Evolutionary conservation across 805 yeast genomes (phyloP).

Genomic region (Blastobotrys attinorum): DNA sequence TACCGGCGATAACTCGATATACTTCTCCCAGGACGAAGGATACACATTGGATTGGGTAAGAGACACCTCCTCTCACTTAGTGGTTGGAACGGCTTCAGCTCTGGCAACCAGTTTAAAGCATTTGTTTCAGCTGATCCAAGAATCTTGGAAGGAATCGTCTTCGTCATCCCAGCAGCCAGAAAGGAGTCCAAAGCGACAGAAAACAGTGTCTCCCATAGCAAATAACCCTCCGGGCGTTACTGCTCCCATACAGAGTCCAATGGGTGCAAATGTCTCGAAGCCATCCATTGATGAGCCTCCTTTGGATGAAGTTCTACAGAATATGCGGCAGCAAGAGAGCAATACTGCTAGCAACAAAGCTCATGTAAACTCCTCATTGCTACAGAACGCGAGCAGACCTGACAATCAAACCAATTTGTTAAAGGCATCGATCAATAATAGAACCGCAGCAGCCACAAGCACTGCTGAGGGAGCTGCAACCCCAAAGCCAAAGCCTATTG

Average conservation of each 20-base stretch:
- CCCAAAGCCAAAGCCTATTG: neutral
- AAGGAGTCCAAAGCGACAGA: neutral
- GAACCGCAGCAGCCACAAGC: too few relatives aligned
- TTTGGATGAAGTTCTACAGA: too few relatives aligned
- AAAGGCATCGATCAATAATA: neutral
- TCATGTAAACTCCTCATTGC: neutral
- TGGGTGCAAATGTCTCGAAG: neutral
- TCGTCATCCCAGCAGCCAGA: neutral
- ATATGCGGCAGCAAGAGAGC: neutral
- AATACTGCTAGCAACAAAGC: neutral
- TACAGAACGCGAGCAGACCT: neutral
- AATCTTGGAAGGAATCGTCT: neutral
- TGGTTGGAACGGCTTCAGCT: neutral
- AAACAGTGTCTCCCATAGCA: neutral
- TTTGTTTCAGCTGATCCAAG: neutral
- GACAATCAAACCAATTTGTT: too few relatives aligned
- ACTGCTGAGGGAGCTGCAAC: too few relatives aligned
- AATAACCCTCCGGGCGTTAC: neutral
- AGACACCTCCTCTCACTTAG: neutral
- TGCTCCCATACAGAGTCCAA: too few relatives aligned
- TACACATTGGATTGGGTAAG: constrained; percentile 1
- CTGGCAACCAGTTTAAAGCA: neutral
- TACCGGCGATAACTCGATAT: neutral
- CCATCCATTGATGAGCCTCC: neutral
- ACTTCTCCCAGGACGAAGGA: neutral